Percentiles rank a stretch among this genome's conserved stretches.
Evolutionary conservation across 2,329 filamentous ascomycete species (phyloP).

Genomic region (Aspergillus neotritici): DNA sequence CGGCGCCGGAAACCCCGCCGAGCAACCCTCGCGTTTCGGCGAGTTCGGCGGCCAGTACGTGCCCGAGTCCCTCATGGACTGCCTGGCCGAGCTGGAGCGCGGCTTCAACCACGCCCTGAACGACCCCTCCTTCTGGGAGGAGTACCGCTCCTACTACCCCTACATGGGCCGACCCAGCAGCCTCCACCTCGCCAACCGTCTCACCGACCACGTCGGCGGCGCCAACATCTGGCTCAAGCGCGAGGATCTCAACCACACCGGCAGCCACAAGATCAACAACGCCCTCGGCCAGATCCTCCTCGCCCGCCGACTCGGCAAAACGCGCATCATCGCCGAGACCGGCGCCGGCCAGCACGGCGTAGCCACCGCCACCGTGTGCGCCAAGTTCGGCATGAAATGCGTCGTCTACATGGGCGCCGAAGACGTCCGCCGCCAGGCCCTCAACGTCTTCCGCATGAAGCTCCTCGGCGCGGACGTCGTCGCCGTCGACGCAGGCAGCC

Average conservation of each 20-base stretch:
- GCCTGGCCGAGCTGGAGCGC: conserved; percentile 78
- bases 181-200: conserved; percentile 77
- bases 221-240: conserved; percentile 97
- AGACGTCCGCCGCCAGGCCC: conserved; percentile 88
- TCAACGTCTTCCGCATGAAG: conserved; percentile 98
- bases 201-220: conserved; percentile 84
- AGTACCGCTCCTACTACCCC: conserved; percentile 90
- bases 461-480: conserved; percentile 89
- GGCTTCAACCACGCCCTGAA: conserved; percentile 85
- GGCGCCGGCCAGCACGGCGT: conserved; percentile 97
- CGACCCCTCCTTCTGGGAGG: conserved; percentile 92
- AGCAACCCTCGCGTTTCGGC: conserved; percentile 81
- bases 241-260: conserved; percentile 96
- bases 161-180: conserved; percentile 96
- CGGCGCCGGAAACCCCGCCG: conserved; percentile 48
- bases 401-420: conserved; percentile 98
- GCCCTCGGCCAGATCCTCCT: conserved; percentile 88
- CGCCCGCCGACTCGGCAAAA: conserved; percentile 83
- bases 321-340: conserved; percentile 94
- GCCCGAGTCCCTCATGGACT: conserved; percentile 96
- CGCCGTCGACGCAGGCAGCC: conserved; percentile 83
- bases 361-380: conserved; percentile 92
- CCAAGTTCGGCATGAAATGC: conserved; percentile 97
- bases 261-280: conserved; percentile 99
- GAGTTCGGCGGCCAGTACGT: conserved; percentile 98